These are phyloP conservation scores for Croton setiger DNA, from an alignment of 441 rosid species.

Conservation along the genomic window DNA sequence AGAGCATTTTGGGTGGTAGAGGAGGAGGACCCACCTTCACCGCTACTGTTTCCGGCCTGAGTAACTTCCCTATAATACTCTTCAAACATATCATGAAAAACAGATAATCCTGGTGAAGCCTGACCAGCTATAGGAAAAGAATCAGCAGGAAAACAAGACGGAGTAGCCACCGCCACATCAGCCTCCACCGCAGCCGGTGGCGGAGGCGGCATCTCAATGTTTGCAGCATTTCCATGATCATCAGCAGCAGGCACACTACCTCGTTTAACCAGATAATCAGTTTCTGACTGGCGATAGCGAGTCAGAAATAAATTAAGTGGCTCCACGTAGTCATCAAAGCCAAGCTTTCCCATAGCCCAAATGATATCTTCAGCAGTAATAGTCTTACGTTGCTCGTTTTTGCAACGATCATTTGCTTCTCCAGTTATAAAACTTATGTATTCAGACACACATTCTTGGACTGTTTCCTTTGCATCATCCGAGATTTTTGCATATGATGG, in stretches of 20 bases:
- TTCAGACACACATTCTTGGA: constrained; percentile 99
- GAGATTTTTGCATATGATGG: constrained; percentile 82
- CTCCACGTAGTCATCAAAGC: constrained; percentile 87
- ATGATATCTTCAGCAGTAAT: constrained; percentile 88
- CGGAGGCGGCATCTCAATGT: too few relatives aligned
- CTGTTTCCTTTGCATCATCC: constrained; percentile 89
- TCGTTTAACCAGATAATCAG: constrained; percentile 33
- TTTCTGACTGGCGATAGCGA: constrained; percentile 57
- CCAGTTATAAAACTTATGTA: constrained; percentile 97
- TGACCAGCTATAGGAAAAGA: too few relatives aligned
- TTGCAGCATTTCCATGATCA: constrained; percentile 23
- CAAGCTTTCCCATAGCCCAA: constrained; percentile 93
- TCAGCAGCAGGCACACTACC: constrained; percentile 11
- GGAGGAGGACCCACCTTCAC: too few relatives aligned
- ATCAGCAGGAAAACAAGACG: too few relatives aligned
- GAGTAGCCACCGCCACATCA: too few relatives aligned
- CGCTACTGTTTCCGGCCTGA: too few relatives aligned
- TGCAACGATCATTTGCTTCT: constrained; percentile 96
- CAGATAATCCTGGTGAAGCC: too few relatives aligned
- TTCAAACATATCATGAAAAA: too few relatives aligned
- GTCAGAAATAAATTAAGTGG: constrained; percentile 46
- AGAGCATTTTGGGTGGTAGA: too few relatives aligned
- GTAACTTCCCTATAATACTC: too few relatives aligned
- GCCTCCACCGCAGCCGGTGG: too few relatives aligned
- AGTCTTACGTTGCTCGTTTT: constrained; percentile 94